Base-by-base conservation (phyloP, 2,329 filamentous ascomycete species). In the Ceratocystis ficicola region DNA sequence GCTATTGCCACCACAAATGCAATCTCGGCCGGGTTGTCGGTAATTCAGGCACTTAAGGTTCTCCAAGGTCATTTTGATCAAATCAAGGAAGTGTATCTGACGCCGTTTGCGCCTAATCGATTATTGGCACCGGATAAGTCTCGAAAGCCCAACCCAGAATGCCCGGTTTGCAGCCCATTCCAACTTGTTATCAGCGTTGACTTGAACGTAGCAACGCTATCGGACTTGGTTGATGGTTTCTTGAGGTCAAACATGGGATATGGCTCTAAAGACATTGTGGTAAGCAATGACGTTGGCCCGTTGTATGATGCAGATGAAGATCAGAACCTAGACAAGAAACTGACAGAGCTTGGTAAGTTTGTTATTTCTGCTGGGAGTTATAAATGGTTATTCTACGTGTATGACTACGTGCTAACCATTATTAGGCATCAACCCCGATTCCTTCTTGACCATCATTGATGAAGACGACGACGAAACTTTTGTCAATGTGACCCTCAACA, bases 1-100 rank as follows among this genome's bases (percentile, higher is more conserved):
- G 94, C 94, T 1, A 99, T 99, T 73, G 94, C 94, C 4, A 99
- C 94, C 0, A 97, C 94, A 0, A 99, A 99, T 74, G 94, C 94
- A 17, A 95, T 97, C 74, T 93, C 94, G 1, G 94, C 94, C 17
- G 88, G 90, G 12, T 81, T 99, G 8, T 97, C 92, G 72, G 91
- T 97, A 5, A 78, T 99, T 30, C 88, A 97, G 74, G 87, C 92
- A 0, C 94, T 95, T 79, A 97, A 96, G 75, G 87, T 97, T 28
- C 77, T 99, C 67, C 86, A 81, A 72, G 83, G 85, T 22, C 84
- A 92, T 62, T 87, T 86, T 67, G 77, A 80, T 44, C 83, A 85
- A 70, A 86, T 87, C 0, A 92, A 87, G 73, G 93, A 94, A 81
- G 81, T 95, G 12, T 96, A 95, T 75, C 79, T 96, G 61, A 89